phyloP scores from a whole-genome alignment of 1,284 basidiomycete species.

The Ustilago bromivora region DNA sequence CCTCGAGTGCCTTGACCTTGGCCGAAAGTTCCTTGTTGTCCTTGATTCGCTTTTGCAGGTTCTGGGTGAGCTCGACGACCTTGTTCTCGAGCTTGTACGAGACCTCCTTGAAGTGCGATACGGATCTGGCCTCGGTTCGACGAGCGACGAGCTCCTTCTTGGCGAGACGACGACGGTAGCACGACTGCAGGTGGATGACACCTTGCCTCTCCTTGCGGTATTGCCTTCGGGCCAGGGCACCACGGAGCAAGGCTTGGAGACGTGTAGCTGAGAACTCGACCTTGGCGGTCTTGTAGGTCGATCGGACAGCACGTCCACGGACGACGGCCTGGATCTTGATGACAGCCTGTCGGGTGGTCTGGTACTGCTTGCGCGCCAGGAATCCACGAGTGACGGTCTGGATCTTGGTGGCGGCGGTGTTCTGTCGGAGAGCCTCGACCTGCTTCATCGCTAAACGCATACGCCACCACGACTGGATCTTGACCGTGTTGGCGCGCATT shows the following conservation, averaged over 20 bases:
- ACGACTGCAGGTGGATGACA: slow-evolving; percentile 90
- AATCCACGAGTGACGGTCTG: slow-evolving; percentile 81
- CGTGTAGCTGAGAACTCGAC: slow-evolving; percentile 78
- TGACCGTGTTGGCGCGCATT: slow-evolving; percentile 81
- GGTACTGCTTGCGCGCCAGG: slow-evolving; percentile 80
- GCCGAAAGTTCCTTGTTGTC: slow-evolving; percentile 89
- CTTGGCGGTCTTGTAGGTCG: slow-evolving; percentile 76
- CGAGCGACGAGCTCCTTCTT: slow-evolving; percentile 85
- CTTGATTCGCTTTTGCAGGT: slow-evolving; percentile 87
- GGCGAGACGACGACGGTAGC: slow-evolving; percentile 88
- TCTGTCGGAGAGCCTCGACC: slow-evolving; percentile 79
- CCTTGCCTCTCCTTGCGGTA: slow-evolving; percentile 78
- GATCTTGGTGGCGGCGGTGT: slow-evolving; percentile 81
- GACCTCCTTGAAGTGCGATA: slow-evolving; percentile 98
- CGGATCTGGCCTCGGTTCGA: slow-evolving; percentile 91
- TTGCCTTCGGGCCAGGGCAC: slow-evolving; percentile 78
- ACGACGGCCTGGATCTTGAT: slow-evolving; percentile 83
- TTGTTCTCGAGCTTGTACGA: slow-evolving; percentile 99
- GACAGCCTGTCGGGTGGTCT: slow-evolving; percentile 77
- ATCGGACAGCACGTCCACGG: slow-evolving; percentile 83
- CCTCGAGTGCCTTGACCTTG: slow-evolving; percentile 82
- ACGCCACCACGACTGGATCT: slow-evolving; percentile 94
- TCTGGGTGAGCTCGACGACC: slow-evolving; percentile 97
- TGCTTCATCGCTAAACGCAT: slow-evolving; percentile 81
- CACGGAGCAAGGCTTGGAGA: slow-evolving; percentile 88